Evolutionary conservation across 768 basidiomycete species (phyloP).

Genomic region (Hygrophoropsis aurantiaca): DNA sequence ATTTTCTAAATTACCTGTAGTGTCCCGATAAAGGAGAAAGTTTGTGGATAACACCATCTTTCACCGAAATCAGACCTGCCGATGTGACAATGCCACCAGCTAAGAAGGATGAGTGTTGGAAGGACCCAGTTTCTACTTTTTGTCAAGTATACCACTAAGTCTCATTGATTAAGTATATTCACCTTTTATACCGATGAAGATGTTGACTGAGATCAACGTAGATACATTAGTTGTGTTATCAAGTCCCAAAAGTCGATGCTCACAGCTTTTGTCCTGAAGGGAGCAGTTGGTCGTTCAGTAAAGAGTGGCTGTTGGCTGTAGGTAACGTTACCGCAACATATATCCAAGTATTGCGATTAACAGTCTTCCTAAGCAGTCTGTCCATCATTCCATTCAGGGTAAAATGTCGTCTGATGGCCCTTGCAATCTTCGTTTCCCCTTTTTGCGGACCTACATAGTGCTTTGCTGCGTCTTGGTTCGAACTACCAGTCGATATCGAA

Average conservation of each 20-base stretch:
- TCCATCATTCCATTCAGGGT: constrained; percentile 54
- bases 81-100: constrained; percentile 62
- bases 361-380: constrained; percentile 55
- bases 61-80: constrained; percentile 64
- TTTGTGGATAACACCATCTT: constrained; percentile 57
- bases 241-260: constrained; percentile 15
- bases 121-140: constrained; percentile 46
- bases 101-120: constrained; percentile 67
- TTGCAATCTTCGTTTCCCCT: constrained; percentile 37
- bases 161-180: background rate
- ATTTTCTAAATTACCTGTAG: constrained; percentile 42
- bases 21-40: constrained; percentile 69
- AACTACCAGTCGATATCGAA: constrained; percentile 11
- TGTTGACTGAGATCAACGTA: constrained; percentile 42
- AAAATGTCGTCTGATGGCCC: constrained; percentile 42
- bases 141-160: background rate
- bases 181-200: constrained; percentile 70
- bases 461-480: constrained; percentile 33
- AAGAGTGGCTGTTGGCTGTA: no score
- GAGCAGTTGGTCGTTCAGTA: no score
- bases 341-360: constrained; percentile 66
- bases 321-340: constrained; percentile 56
- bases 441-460: constrained; percentile 40
- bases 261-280: constrained; percentile 56
- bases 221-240: background rate